Conservation (phyloP, 371 early-diverging fungal species). For the Apophysomyces elegans region DNA sequence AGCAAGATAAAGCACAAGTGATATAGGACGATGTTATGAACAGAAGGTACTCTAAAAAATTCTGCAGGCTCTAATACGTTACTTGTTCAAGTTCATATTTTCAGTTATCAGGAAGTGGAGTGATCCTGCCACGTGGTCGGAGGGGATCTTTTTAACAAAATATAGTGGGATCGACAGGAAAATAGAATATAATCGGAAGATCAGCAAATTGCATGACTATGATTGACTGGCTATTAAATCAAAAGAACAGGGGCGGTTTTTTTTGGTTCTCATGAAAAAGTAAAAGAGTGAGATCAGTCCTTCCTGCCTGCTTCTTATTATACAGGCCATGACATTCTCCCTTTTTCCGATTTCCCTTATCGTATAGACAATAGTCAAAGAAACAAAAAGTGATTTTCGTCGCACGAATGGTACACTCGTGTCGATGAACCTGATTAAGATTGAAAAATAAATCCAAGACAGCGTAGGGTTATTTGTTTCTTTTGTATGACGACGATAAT, state of each 20-base stretch:
- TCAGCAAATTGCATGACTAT: constrained; percentile 2
- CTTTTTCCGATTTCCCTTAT: not conserved
- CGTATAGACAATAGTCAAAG: not conserved
- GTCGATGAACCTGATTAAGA: constrained; percentile 3
- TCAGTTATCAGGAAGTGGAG: not conserved
- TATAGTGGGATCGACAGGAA: not conserved
- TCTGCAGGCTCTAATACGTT: not conserved
- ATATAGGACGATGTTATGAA: too few relatives aligned
- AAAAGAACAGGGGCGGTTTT: not conserved
- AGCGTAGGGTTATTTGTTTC: not conserved
- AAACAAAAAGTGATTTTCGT: not conserved
- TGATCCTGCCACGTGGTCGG: constrained; percentile 6
- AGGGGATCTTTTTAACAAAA: not conserved
- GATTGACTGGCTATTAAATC: not conserved
- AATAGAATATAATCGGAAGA: constrained; percentile 2
- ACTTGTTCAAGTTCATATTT: not conserved
- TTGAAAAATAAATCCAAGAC: not conserved
- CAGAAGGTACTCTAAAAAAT: too few relatives aligned
- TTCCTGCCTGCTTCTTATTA: not conserved
- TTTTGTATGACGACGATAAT: constrained; percentile 6
- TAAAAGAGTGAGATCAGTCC: too few relatives aligned
- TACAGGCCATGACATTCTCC: not conserved
- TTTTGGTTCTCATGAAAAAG: not conserved
- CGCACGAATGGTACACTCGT: constrained; percentile 2
- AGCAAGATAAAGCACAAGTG: too few relatives aligned